Percentiles rank a stretch among this genome's conserved stretches.
phyloP scores from a whole-genome alignment of 2,329 filamentous ascomycete species.

The Phyllosticta paracitricarpa region DNA sequence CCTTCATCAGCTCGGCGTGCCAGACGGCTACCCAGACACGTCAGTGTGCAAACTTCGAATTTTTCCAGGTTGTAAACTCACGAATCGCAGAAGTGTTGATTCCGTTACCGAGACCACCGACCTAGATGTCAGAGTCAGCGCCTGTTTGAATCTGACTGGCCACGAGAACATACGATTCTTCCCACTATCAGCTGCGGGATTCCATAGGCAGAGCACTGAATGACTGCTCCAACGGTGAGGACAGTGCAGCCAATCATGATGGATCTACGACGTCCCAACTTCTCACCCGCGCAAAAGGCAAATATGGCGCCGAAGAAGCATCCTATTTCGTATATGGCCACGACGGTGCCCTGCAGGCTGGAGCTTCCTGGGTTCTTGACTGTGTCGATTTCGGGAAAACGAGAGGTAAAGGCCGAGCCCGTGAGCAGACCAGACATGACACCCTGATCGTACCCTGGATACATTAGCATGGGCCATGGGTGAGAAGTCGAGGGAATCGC shows the following conservation, averaged over 20 bases:
- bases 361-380: slow-evolving; percentile 33
- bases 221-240: slow-evolving; percentile 40
- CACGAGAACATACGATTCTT: slow-evolving; percentile 20
- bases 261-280: slow-evolving; percentile 38
- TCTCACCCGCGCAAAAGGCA: slow-evolving; percentile 39
- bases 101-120: slow-evolving; percentile 36
- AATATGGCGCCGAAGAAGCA: slow-evolving; percentile 39
- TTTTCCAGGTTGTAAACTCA: slow-evolving; percentile 12
- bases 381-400: slow-evolving; percentile 8
- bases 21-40: slow-evolving; percentile 34
- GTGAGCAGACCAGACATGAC: slow-evolving; percentile 28
- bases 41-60: background rate
- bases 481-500: background rate
- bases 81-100: slow-evolving; percentile 36
- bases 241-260: slow-evolving; percentile 39
- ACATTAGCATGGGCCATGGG: background rate
- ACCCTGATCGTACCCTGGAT: slow-evolving; percentile 29
- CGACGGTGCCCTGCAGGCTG: slow-evolving; percentile 42
- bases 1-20: slow-evolving; percentile 40
- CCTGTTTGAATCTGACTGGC: no score
- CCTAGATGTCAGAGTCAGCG: no score
- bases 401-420: slow-evolving; percentile 18
- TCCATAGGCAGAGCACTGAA: slow-evolving; percentile 37
- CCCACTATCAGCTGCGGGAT: slow-evolving; percentile 41
- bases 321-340: slow-evolving; percentile 39